These are phyloP conservation scores for Aristolochia californica DNA, from an alignment of 164 flowering plant species.

Conservation along the genomic window DNA sequence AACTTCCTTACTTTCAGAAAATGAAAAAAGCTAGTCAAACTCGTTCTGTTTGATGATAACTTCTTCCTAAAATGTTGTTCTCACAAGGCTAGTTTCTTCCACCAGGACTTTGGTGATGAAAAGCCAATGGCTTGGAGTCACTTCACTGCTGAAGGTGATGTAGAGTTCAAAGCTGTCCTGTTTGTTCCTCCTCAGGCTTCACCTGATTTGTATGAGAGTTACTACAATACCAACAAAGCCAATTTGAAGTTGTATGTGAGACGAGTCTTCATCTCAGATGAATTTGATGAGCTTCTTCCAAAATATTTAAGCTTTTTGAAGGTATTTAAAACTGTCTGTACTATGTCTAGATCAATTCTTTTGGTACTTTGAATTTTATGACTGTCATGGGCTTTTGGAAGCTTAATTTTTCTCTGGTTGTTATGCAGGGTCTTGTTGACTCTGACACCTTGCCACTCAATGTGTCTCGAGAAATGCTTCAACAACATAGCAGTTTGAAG, in stretches of 20 bases:
- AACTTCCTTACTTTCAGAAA: neutral
- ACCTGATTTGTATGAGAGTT: slow-evolving; percentile 89
- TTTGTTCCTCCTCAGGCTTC: slow-evolving; percentile 99
- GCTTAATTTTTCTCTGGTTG: neutral
- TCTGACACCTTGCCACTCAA: slow-evolving; percentile 93
- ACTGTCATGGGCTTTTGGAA: neutral
- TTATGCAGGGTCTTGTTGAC: slow-evolving; percentile 88
- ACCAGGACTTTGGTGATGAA: slow-evolving; percentile 84
- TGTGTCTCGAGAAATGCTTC: slow-evolving; percentile 98
- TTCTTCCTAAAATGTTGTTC: neutral
- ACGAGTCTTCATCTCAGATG: slow-evolving; percentile 93
- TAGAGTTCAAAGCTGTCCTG: slow-evolving; percentile 92
- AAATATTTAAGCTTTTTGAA: slow-evolving; percentile 76
- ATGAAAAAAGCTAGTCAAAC: neutral
- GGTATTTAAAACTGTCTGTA: slow-evolving; percentile 30
- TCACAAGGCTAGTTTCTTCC: neutral
- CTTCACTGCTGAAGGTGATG: slow-evolving; percentile 95
- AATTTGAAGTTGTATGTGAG: slow-evolving; percentile 89
- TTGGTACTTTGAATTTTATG: neutral
- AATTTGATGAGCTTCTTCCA: slow-evolving; percentile 95
- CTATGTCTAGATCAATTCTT: neutral
- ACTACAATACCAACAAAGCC: slow-evolving; percentile 73
- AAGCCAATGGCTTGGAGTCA: slow-evolving; percentile 91
- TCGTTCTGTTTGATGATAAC: too few relatives aligned
- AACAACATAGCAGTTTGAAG: slow-evolving; percentile 87